These are phyloP conservation scores for Aspergillus sp. DNA, from an alignment of 2,329 filamentous ascomycete genomes.

Conservation along the genomic window DNA sequence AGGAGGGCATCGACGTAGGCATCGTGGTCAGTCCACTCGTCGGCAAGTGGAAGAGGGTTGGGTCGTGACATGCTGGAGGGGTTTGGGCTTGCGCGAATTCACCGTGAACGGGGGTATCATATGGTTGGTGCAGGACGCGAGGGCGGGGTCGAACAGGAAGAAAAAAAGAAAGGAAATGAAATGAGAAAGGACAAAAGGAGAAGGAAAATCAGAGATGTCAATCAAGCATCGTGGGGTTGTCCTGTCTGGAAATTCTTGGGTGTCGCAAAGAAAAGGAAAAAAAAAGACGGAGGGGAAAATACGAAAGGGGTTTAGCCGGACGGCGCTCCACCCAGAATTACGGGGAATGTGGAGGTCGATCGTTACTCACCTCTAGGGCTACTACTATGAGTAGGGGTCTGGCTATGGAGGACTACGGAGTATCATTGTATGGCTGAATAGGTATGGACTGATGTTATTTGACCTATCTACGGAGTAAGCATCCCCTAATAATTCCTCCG, in stretches of 20 bases:
- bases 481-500: background rate
- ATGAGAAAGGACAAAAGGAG: background rate
- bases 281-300: background rate
- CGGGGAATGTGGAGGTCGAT: conserved; percentile 3
- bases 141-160: background rate
- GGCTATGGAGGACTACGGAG: background rate
- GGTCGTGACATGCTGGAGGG: conserved; percentile 46
- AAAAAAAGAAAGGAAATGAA: background rate
- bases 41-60: conserved; percentile 64
- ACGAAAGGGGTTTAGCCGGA: background rate
- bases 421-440: too few relatives aligned
- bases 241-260: background rate
- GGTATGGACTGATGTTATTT: background rate
- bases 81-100: background rate
- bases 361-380: background rate
- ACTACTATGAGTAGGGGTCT: background rate
- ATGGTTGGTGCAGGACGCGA: background rate
- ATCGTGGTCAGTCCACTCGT: conserved; percentile 69
- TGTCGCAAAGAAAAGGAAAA: background rate
- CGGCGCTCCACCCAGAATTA: background rate
- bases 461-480: background rate
- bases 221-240: background rate
- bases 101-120: background rate
- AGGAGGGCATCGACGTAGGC: conserved; percentile 78
- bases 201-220: background rate